Percentiles rank a stretch among this genome's conserved stretches.
Conservation (phyloP, 805 yeast genomes). For the Teunomyces stri region DNA sequence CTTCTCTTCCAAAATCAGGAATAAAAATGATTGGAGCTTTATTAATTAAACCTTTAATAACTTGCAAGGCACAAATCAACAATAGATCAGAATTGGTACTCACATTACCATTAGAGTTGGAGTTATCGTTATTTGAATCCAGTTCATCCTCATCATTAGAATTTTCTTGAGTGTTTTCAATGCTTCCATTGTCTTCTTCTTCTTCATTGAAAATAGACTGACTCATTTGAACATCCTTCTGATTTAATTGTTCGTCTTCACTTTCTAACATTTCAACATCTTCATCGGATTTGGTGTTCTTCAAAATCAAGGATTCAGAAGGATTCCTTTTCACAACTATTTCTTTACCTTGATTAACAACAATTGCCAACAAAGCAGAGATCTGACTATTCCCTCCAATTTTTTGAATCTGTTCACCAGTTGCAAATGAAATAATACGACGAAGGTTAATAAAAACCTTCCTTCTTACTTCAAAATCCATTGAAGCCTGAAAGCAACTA, state of each 20-base stretch:
- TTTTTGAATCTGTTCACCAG: slow-evolving; percentile 23
- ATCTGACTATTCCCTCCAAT: slow-evolving; percentile 36
- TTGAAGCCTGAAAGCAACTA: slow-evolving; percentile 68
- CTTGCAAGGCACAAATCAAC: slow-evolving; percentile 50
- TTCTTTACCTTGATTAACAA: slow-evolving; percentile 53
- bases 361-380: slow-evolving; percentile 54
- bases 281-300: slow-evolving; percentile 4
- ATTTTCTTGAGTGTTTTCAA: neutral
- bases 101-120: neutral
- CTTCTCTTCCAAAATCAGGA: slow-evolving; percentile 63
- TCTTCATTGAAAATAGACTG: slow-evolving; percentile 4
- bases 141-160: slow-evolving; percentile 11
- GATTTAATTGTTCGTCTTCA: slow-evolving; percentile 5
- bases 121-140: neutral
- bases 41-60: slow-evolving; percentile 44
- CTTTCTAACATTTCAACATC: slow-evolving; percentile 11
- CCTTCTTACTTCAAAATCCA: slow-evolving; percentile 63
- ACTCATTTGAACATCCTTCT: neutral
- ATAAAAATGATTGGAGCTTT: slow-evolving; percentile 46
- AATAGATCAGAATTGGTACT: slow-evolving; percentile 29
- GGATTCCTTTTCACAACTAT: slow-evolving; percentile 12
- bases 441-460: slow-evolving; percentile 52
- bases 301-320: neutral
- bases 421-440: slow-evolving; percentile 46
- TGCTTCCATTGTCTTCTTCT: slow-evolving; percentile 5